These are phyloP conservation scores for Lanzia echinophila DNA, from an alignment of 2,329 filamentous ascomycete species.

Conservation along the genomic window DNA sequence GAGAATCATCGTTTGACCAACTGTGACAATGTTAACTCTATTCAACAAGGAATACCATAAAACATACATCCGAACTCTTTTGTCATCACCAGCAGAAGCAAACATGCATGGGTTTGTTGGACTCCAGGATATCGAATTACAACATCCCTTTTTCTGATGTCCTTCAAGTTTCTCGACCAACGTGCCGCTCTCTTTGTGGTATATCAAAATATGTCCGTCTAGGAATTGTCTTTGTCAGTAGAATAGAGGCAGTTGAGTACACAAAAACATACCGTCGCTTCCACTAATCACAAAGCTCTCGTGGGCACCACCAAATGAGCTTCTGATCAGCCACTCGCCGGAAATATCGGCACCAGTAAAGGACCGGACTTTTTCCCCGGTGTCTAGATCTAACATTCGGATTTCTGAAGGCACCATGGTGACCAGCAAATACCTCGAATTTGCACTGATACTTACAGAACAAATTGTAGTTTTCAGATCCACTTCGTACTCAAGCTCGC, in stretches of 20 bases:
- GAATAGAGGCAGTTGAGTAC: background rate
- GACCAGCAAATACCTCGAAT: slow-evolving; percentile 75
- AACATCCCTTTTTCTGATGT: slow-evolving; percentile 66
- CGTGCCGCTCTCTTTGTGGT: slow-evolving; percentile 77
- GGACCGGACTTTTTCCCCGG: slow-evolving; percentile 62
- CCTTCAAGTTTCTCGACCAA: slow-evolving; percentile 70
- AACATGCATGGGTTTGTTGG: slow-evolving; percentile 76
- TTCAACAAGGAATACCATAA: background rate
- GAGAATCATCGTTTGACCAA: slow-evolving; percentile 22
- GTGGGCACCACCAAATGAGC: slow-evolving; percentile 78
- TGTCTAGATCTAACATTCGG: slow-evolving; percentile 70
- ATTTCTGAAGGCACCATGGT: slow-evolving; percentile 74
- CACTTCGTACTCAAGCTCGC: slow-evolving; percentile 69
- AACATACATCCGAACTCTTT: slow-evolving; percentile 75
- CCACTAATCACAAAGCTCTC: slow-evolving; percentile 90
- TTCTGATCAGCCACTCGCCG: slow-evolving; percentile 72
- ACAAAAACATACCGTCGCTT: slow-evolving; percentile 63
- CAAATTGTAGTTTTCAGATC: slow-evolving; percentile 63
- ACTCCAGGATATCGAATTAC: slow-evolving; percentile 88
- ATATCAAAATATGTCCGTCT: slow-evolving; percentile 72
- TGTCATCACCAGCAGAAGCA: slow-evolving; percentile 86
- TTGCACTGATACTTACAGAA: slow-evolving; percentile 72
- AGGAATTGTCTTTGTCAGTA: slow-evolving; percentile 11
- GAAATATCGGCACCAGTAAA: slow-evolving; percentile 68
- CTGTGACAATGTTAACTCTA: slow-evolving; percentile 9